Conservation (phyloP, 768 basidiomycete species). For the Rhodocollybia butyracea region DNA sequence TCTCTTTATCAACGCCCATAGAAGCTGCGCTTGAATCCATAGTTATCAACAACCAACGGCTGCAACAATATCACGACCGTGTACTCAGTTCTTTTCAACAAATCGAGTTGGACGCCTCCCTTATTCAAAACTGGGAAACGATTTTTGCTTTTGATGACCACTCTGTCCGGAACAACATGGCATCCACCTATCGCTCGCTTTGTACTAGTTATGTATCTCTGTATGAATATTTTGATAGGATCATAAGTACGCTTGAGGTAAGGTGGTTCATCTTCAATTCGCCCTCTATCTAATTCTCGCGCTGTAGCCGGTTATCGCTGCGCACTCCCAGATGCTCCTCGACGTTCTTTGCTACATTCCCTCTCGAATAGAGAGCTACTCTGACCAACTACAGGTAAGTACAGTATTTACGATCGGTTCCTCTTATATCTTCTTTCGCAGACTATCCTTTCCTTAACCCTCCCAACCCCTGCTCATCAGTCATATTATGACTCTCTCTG, state of each 20-base stretch:
- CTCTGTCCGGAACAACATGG: conserved; percentile 23
- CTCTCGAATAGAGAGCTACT: conserved; percentile 28
- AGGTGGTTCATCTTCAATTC: not conserved
- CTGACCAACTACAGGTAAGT: conserved; percentile 28
- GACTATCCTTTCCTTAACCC: not conserved
- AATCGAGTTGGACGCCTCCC: not conserved
- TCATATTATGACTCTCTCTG: conserved; percentile 32
- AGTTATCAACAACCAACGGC: conserved; percentile 23
- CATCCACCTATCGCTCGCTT: conserved; percentile 32
- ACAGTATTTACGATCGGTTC: conserved; percentile 20
- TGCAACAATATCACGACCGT: conserved; percentile 24
- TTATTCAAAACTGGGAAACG: conserved; percentile 20
- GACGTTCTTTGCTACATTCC: conserved; percentile 28
- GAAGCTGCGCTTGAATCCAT: conserved; percentile 24
- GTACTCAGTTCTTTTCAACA: conserved; percentile 10
- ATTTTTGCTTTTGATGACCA: conserved; percentile 26
- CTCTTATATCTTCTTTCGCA: not conserved
- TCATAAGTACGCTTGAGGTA: conserved; percentile 19
- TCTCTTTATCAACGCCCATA: conserved; percentile 19
- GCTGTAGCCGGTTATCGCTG: conserved; percentile 16
- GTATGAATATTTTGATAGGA: conserved; percentile 20
- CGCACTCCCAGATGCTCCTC: conserved; percentile 23
- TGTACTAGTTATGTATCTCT: conserved; percentile 31
- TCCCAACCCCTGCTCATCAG: not conserved
- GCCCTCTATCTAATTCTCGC: not conserved